Percentiles rank a stretch among this genome's conserved stretches.
Evolutionary conservation across 257 asterid species (phyloP).

Genomic region (Gentiana macrophylla): DNA sequence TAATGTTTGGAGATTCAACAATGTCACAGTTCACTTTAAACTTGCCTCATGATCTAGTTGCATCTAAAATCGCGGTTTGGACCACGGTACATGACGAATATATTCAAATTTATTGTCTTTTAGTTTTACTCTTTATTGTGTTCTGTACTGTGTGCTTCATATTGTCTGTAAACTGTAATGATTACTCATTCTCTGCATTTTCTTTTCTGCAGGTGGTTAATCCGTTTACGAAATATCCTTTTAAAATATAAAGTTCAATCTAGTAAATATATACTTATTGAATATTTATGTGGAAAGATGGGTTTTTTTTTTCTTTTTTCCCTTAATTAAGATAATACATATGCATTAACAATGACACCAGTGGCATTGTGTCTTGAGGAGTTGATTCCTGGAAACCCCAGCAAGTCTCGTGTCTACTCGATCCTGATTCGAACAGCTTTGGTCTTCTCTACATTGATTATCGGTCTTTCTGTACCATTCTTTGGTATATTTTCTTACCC

Average conservation of each 20-base stretch:
- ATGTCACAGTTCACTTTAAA: constrained; percentile 88
- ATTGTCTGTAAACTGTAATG: neutral
- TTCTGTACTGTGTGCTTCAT: neutral
- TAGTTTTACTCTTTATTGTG: neutral
- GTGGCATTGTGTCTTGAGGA: constrained; percentile 96
- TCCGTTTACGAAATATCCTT: constrained; percentile 98
- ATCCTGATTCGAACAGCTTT: constrained; percentile 66
- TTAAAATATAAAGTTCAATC: neutral
- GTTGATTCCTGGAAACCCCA: constrained; percentile 50
- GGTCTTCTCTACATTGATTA: constrained; percentile 67
- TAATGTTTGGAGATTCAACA: constrained; percentile 72
- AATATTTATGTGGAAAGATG: no score
- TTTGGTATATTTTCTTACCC: constrained; percentile 58
- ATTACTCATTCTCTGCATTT: constrained; percentile 7
- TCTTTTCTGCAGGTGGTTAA: constrained; percentile 74
- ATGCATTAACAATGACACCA: constrained; percentile 85
- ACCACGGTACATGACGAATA: constrained; percentile 51
- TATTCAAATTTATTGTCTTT: no score
- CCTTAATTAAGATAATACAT: constrained; percentile 53
- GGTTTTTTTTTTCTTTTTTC: no score
- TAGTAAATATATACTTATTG: no score
- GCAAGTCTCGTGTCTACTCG: constrained; percentile 44
- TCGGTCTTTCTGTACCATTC: constrained; percentile 70
- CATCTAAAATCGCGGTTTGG: constrained; percentile 91
- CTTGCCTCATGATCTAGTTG: constrained; percentile 65